Conservation (phyloP, 345 rosid species). For the Ceriops tagal region DNA sequence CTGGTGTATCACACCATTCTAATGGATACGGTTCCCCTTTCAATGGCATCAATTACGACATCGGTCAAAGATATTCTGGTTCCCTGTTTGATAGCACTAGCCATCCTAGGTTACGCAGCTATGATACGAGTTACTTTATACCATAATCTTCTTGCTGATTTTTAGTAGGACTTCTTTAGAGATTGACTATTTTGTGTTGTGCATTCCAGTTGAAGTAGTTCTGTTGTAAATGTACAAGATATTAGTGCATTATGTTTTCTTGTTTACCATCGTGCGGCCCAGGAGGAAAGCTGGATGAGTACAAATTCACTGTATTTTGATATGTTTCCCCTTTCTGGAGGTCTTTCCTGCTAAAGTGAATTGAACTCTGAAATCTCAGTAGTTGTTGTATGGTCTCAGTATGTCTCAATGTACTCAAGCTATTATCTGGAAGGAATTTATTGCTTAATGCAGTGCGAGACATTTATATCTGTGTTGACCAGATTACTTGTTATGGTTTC, state of each 20-base stretch:
- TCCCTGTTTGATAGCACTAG: conserved; percentile 47
- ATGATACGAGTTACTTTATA: conserved; percentile 37
- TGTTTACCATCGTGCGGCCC: too few species aligned
- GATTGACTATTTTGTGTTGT: neutral
- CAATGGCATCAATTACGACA: conserved; percentile 27
- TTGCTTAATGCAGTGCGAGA: too few species aligned
- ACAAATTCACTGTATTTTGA: too few species aligned
- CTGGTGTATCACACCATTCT: conserved; percentile 46
- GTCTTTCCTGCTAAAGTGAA: too few species aligned
- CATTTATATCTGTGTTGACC: too few species aligned
- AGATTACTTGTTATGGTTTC: too few species aligned
- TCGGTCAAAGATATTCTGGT: conserved; percentile 61
- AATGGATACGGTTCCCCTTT: conserved; percentile 51
- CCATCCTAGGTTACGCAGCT: conserved; percentile 55
- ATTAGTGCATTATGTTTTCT: neutral
- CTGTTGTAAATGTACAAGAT: conserved; percentile 14
- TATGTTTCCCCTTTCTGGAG: too few species aligned
- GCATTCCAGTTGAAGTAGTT: neutral
- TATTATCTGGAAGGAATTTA: too few species aligned
- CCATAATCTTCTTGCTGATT: conserved; percentile 35
- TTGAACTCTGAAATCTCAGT: too few species aligned
- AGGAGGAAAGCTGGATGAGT: too few species aligned
- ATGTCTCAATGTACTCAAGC: too few species aligned
- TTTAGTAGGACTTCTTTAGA: conserved; percentile 4
- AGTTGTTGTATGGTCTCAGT: too few species aligned